Base-by-base conservation (phyloP, 805 yeast genomes). In the Metschnikowia shivogae region DNA sequence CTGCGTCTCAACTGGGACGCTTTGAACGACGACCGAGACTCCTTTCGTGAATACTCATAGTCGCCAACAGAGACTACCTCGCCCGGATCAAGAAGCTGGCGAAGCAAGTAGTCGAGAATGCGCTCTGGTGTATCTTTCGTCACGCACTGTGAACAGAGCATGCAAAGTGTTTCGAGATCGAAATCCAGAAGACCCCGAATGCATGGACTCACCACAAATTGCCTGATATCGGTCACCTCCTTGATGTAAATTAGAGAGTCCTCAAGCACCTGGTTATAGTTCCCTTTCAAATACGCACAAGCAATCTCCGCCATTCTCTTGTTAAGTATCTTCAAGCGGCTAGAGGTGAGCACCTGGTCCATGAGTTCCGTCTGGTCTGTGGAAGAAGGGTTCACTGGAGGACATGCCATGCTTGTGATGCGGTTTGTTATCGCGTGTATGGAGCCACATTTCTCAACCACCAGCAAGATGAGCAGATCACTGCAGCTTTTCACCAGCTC, bases 91-190 rank as follows among this genome's bases (percentile, higher is more conserved):
- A 46, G 28, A 29, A 46, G 46, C 38, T 47, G 44, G 28, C 42
- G 40, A 10, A 47, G 33, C 30, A 43, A 43, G n/a, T 40, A 22
- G 10, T 47, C 47, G 5, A 34, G 36, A 30, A 43, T 29, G 12
- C 35, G 17, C 17, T 34, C 47, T 9, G 39, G 42, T 5, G 45
- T 19, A 10, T 27, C 20, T 2, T 14, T 19, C 10, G 39, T 17
- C 24, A 47, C 29, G 22, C 44, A 43, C 5, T 48, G 45, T 3
- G 48, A 31, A 9, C 44, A 49, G 26, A 51, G 41, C 42, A 44
- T 41, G 7, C 46, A 40, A 19, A 49, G 34, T 1, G 53, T 46
- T 30, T 46, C 42, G 13, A 43, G 35, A 37, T 49, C 55, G 30
- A 34, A 46, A 19, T 42, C 47, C 53, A 49, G 55, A 11, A 44